Evolutionary conservation across 345 rosid genomes (phyloP).

Genomic region (Hibiscus tridactylites): DNA sequence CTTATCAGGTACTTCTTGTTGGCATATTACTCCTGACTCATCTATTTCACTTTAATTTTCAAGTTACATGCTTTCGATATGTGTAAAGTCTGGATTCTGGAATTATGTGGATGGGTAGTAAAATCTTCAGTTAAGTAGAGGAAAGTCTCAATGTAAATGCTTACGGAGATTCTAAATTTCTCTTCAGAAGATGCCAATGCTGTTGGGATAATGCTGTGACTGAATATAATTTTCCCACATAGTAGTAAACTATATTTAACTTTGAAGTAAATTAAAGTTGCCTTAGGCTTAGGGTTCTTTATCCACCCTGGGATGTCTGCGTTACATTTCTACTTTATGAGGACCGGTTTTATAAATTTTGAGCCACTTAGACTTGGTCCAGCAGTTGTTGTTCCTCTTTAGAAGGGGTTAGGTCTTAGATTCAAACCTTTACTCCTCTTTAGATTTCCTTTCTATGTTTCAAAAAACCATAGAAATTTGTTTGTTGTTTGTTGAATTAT

Average conservation of each 20-base stretch:
- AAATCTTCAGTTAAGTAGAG: neutral
- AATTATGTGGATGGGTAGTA: neutral
- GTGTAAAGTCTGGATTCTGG: neutral
- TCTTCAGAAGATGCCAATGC: neutral
- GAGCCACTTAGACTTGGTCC: neutral
- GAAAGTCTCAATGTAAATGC: neutral
- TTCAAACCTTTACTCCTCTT: neutral
- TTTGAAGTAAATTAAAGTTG: neutral
- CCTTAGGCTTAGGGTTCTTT: neutral
- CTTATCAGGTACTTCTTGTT: slow-evolving; percentile 67
- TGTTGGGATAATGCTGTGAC: neutral
- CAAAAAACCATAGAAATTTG: neutral
- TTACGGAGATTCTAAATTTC: neutral
- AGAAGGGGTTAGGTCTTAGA: neutral
- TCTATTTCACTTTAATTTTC: slow-evolving; percentile 3
- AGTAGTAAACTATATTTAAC: neutral
- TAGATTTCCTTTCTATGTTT: neutral
- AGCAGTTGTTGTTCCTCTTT: neutral
- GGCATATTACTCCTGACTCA: neutral
- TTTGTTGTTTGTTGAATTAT: neutral
- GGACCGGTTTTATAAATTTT: neutral
- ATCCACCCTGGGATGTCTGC: neutral
- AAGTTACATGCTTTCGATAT: neutral
- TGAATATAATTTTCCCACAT: neutral
- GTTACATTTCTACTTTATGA: neutral